phyloP scores from a whole-genome alignment of 1,139 yeast genomes.

The Taphrina communis region DNA sequence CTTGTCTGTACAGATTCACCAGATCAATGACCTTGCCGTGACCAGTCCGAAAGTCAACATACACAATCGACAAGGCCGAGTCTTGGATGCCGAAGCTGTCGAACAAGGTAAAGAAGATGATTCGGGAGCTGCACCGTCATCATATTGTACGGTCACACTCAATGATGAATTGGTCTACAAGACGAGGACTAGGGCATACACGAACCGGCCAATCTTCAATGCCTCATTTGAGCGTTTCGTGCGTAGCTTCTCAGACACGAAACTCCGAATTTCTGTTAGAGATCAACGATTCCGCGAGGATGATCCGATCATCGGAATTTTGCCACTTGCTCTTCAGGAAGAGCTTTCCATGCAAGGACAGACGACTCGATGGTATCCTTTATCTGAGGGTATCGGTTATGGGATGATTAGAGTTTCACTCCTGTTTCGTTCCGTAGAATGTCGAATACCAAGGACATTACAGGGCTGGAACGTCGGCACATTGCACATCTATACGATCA shows the following conservation, averaged over 20 bases:
- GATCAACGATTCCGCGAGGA: slow-evolving; percentile 42
- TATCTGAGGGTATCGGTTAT: slow-evolving; percentile 42
- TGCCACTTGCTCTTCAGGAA: slow-evolving; percentile 35
- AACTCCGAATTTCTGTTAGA: slow-evolving; percentile 31
- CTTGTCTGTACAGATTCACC: slow-evolving; percentile 40
- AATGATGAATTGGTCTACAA: slow-evolving; percentile 41
- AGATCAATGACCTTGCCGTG: slow-evolving; percentile 38
- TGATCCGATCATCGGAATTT: slow-evolving; percentile 42
- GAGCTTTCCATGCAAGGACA: slow-evolving; percentile 34
- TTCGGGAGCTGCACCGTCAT: slow-evolving; percentile 39
- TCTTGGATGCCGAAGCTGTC: slow-evolving; percentile 33
- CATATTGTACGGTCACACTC: slow-evolving; percentile 40
- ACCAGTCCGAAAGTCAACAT: slow-evolving; percentile 3
- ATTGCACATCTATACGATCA: slow-evolving; percentile 25
- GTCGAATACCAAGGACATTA: slow-evolving; percentile 28
- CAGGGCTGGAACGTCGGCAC: slow-evolving; percentile 43
- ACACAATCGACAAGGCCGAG: slow-evolving; percentile 27
- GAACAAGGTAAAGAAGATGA: slow-evolving; percentile 36
- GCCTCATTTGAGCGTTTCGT: slow-evolving; percentile 43
- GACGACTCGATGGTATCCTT: slow-evolving; percentile 40
- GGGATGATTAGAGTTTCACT: slow-evolving; percentile 40
- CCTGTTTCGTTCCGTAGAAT: slow-evolving; percentile 38
- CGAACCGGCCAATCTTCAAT: slow-evolving; percentile 41
- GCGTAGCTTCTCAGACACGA: slow-evolving; percentile 28
- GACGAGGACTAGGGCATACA: slow-evolving; percentile 40